Evolutionary conservation across 345 rosid genomes (phyloP).

Genomic region (Ricinus communis): DNA sequence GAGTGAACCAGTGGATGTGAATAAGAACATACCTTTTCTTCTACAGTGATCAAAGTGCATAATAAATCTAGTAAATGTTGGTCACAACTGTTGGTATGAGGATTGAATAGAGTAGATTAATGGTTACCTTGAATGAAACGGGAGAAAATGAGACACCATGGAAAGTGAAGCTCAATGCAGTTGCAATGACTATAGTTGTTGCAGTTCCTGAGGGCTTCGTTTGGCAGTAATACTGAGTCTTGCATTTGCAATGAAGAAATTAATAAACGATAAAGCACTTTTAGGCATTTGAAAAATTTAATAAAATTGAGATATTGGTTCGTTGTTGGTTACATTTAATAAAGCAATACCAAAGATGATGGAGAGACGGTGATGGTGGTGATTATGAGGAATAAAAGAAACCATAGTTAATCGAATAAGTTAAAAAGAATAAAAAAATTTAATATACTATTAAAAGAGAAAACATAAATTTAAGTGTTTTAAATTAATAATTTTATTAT

Average conservation of each 20-base stretch:
- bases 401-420: too few species aligned
- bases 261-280: slow-evolving; percentile 87
- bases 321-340: too few species aligned
- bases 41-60: slow-evolving; percentile 88
- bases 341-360: too few species aligned
- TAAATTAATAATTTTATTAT: too few species aligned
- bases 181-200: slow-evolving; percentile 91
- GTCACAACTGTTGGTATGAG: slow-evolving; percentile 92
- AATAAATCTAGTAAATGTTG: slow-evolving; percentile 47
- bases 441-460: too few species aligned
- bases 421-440: too few species aligned
- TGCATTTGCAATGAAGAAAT: slow-evolving; percentile 92
- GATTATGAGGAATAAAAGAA: too few species aligned
- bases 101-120: slow-evolving; percentile 94
- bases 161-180: slow-evolving; percentile 95
- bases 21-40: slow-evolving; percentile 60
- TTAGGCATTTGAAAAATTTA: too few species aligned
- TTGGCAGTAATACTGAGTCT: slow-evolving; percentile 92
- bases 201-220: slow-evolving; percentile 97
- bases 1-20: slow-evolving; percentile 67
- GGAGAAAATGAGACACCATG: slow-evolving; percentile 48
- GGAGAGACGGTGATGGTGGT: too few species aligned
- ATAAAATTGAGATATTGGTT: too few species aligned
- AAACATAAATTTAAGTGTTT: too few species aligned
- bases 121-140: slow-evolving; percentile 73